Conservation (phyloP, 768 basidiomycete genomes). For the Suillus cothurnatus region DNA sequence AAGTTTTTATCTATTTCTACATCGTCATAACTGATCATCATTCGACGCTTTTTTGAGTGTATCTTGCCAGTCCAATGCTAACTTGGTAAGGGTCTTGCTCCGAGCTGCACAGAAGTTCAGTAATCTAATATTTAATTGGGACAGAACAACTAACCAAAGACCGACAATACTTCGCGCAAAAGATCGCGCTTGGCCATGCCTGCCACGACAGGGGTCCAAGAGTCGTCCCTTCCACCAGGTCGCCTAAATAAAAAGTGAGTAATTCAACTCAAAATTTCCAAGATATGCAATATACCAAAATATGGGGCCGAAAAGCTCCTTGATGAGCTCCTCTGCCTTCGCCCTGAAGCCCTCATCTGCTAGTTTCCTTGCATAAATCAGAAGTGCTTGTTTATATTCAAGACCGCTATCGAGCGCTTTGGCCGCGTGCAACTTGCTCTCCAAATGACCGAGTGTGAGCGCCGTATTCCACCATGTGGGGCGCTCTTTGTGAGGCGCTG, state of each 20-base stretch:
- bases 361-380: slow-evolving; percentile 79
- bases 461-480: slow-evolving; percentile 85
- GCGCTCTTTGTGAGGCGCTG: slow-evolving; percentile 44
- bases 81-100: slow-evolving; percentile 72
- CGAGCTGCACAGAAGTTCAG: slow-evolving; percentile 48
- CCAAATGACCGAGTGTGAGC: slow-evolving; percentile 85
- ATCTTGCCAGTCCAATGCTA: slow-evolving; percentile 86
- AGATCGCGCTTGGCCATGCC: slow-evolving; percentile 83
- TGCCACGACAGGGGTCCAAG: slow-evolving; percentile 68
- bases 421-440: slow-evolving; percentile 78
- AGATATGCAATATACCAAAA: slow-evolving; percentile 66
- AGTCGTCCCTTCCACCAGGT: slow-evolving; percentile 58
- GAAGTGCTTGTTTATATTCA: slow-evolving; percentile 80
- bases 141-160: slow-evolving; percentile 65
- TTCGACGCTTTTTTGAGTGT: slow-evolving; percentile 62
- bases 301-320: slow-evolving; percentile 87
- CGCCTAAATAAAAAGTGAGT: slow-evolving; percentile 48
- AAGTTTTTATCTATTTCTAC: background rate
- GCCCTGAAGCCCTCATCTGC: slow-evolving; percentile 87
- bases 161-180: slow-evolving; percentile 73
- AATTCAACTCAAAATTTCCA: slow-evolving; percentile 1
- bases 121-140: background rate
- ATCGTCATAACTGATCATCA: slow-evolving; percentile 43
- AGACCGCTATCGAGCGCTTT: slow-evolving; percentile 74
- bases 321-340: slow-evolving; percentile 90